Base-by-base conservation (phyloP, 352 stramenopile genomes). In the Globisporangium paroecandrum region DNA sequence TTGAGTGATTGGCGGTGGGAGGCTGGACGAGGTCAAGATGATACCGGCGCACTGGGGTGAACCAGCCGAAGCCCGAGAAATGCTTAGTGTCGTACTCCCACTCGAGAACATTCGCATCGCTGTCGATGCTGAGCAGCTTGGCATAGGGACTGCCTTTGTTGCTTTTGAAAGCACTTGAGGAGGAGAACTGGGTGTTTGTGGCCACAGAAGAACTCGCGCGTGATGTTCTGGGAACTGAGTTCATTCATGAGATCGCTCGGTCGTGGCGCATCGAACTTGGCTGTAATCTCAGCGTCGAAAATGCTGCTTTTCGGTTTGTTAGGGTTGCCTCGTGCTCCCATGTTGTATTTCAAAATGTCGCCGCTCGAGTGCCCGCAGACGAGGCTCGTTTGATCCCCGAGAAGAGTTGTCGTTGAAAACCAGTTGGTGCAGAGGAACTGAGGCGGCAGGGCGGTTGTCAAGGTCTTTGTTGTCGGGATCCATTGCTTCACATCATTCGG, bases 1-100 rank as follows among this genome's bases (percentile, higher is more conserved):
- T 46, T 9, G 25, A 10, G 2, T 59, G 15, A 13, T 24, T 64
- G 41, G 22, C 46, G 22, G 4, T 47, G 56, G 25, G 24, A 20
- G 41, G 1, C 9, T 54, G 18, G 3, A 12, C 8, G 4, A 87
- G 66, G 38, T 85, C 69, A 7, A 87, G 46, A 20, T 63, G 73
- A 29, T 75, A 59, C 10, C 20, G 69, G 22, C 59, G 53, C 20
- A 41, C 58, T 13, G 78, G 78, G 1, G 68, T 64, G 57, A 85
- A 87, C 78, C 77, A 85, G 0, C 81, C 78, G 49, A 78, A 82
- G 0, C 78, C 78, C 5, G 73, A 70, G 43, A 85, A 85, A 15
- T 69, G 68, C 27, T 59, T n/a, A 6, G 59, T 8, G 13, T 53
- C 62, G 62, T 87, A 89, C n/a, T 70, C 66, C 81, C 81, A 89